A percentile compares a stretch with the other conserved stretches of the same genome.
Evolutionary conservation across 2,329 filamentous ascomycete genomes (phyloP).

Genomic region (Coleophoma crateriformis): DNA sequence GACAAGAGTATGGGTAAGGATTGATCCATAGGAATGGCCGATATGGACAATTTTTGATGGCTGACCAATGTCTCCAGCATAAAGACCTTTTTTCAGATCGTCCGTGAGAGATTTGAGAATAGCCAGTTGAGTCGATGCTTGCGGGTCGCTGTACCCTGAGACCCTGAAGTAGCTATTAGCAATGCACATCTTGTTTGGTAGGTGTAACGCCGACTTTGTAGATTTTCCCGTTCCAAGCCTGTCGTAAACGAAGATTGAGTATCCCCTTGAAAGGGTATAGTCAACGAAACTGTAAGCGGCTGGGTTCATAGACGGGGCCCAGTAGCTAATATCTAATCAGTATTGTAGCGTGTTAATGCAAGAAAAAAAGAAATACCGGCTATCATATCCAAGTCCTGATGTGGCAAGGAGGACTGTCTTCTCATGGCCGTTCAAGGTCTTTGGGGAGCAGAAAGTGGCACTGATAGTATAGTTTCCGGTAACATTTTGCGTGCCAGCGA

Average conservation of each 20-base stretch:
- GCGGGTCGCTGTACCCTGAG: constrained; percentile 19
- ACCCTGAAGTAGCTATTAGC: constrained; percentile 13
- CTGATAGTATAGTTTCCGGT: background rate
- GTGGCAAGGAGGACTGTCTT: constrained; percentile 24
- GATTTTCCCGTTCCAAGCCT: constrained; percentile 25
- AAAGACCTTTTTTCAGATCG: constrained; percentile 13
- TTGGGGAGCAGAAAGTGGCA: constrained; percentile 9
- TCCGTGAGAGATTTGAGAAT: constrained; percentile 6
- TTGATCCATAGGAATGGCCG: constrained; percentile 57
- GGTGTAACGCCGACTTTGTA: too few species aligned
- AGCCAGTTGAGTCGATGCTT: constrained; percentile 20
- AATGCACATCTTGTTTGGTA: too few species aligned
- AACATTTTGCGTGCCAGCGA: background rate
- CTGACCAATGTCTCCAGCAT: constrained; percentile 15
- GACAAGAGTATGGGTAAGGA: too few species aligned
- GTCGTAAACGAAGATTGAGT: constrained; percentile 30
- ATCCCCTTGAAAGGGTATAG: constrained; percentile 23
- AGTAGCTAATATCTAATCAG: constrained; percentile 18
- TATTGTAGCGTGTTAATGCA: background rate
- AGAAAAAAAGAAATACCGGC: constrained; percentile 11
- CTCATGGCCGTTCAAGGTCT: background rate
- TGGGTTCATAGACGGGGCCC: constrained; percentile 23
- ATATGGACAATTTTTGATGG: constrained; percentile 47
- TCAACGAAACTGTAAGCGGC: constrained; percentile 30
- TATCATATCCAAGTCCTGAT: constrained; percentile 25